Conservation (phyloP, 2,329 filamentous ascomycete genomes). For the Atkinsonella texensis region DNA sequence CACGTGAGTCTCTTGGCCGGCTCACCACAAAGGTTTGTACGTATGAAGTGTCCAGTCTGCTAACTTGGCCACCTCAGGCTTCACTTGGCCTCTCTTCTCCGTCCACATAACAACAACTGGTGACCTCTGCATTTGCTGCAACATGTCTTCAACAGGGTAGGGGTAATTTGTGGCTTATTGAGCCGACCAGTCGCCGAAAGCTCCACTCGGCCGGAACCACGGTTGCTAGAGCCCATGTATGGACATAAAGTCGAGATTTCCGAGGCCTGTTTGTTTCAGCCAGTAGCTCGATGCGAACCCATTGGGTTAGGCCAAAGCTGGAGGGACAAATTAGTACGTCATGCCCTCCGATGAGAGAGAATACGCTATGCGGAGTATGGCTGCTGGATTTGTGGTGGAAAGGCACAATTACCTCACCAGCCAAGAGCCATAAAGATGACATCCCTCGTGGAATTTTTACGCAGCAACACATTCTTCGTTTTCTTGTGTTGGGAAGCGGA, state of each 20-base stretch:
- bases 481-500: not conserved
- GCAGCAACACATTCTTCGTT: not conserved
- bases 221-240: not conserved
- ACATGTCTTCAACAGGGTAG: not conserved
- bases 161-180: constrained; percentile 3
- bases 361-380: not conserved
- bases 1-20: not conserved
- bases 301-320: not conserved
- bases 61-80: not conserved
- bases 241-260: not conserved
- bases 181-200: constrained; percentile 9
- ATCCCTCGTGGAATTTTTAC: not conserved
- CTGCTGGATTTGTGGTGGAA: not conserved
- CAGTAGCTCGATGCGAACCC: no score
- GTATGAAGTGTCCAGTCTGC: not conserved
- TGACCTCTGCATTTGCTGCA: no score
- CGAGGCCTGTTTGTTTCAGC: not conserved
- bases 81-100: no score
- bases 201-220: constrained; percentile 10
- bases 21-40: not conserved
- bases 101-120: no score
- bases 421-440: not conserved
- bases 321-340: not conserved
- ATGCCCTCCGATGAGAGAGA: not conserved
- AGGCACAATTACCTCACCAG: not conserved